Evolutionary conservation across 352 stramenopile species (phyloP), one percentile per base, ranked within the genome.

Genomic region (Nothophytophthora sp.): DNA sequence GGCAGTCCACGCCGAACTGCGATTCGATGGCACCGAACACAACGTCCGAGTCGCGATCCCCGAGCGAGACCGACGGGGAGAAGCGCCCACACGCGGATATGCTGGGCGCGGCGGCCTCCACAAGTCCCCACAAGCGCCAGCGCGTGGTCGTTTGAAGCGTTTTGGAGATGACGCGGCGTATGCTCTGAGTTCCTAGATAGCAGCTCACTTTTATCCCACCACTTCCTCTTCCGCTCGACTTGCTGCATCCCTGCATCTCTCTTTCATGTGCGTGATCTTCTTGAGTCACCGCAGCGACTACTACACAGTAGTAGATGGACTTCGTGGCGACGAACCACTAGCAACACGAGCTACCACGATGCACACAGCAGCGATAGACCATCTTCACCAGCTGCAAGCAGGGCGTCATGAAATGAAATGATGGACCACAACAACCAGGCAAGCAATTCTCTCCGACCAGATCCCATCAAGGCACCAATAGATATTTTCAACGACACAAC

Each of bases 101-200:
- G 25, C 22, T 58, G 22, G 52, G 27, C 43, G 27, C 50, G 24
- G 18, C 68, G 29, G n/a, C n/a, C n/a, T 63, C 60, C 11, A 58
- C 62, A 50, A 74, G 68, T 67, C 63, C 63, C 12, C 63, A 70
- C 52, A 78, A 78, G 51, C 68, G 68, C 38, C 68, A 74, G 34
- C 68, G 68, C 43, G 36, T 78, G 52, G 52, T 60, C 22, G 59
- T 74, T 44, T 77, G 55, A 73, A 55, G 44, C 50, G 55, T 37
- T 49, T 60, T 65, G 55, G 48, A 63, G 37, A 38, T 63, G 27
- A 61, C 57, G 49, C 51, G 49, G 48, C 58, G 57, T 72, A 67
- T 68, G 50, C 40, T 44, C 60, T 50, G 27, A 38, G 18, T 22
- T 50, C n/a, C n/a, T n/a, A n/a, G n/a, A n/a, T n/a, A n/a, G n/a